Evolutionary conservation across 768 basidiomycete genomes (phyloP), one percentile per base, ranked within the genome.

Genomic region (Pholiota microspora): DNA sequence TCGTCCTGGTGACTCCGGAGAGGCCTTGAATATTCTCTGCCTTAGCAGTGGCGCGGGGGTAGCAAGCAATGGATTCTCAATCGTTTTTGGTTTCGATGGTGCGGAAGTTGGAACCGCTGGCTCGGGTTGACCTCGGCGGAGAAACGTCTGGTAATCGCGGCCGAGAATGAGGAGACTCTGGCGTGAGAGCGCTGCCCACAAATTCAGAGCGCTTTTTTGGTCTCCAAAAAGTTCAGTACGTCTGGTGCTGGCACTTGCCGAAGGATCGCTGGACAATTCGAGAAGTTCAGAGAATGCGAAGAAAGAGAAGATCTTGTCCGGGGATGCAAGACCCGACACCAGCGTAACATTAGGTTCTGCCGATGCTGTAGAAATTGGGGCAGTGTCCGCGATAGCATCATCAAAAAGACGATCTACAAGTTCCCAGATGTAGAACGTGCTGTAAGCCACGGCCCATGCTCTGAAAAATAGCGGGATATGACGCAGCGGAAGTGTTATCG

Each of bases 281-380:
- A 68, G 68, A 35, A 93, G 74, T 57, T 92, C 89, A 0, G 77
- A 69, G 60, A 83, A 89, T 0, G 89, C 88, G 57, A 86, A 82
- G 64, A 85, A 79, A 36, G 79, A 78, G 68, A 82, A 86, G 24
- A 77, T 64, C 21, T 64, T 58, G 50, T 83, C 78, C 3, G 68
- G 57, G 15, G 85, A 86, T 1, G 82, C 77, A 38, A 83, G 72
- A 8, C 89, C 91, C 4, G 87, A 85, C 8, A 89, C 71, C 5
- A 89, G 70, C 3, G 78, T 81, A 3, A 78, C 70, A 34, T 79
- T 75, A 1, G 83, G 77, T 48, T 88, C 81, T 1, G 79, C 65
- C 1, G 82, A 75, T 7, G 68, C 56, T 9, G 67, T 60, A 0
- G 79, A 73, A 0, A 85, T 73, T 2, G 70, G 61, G 21, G 84